Base-by-base conservation (phyloP, 495 filamentous ascomycete species). In the Aspergillus nidulans region DNA sequence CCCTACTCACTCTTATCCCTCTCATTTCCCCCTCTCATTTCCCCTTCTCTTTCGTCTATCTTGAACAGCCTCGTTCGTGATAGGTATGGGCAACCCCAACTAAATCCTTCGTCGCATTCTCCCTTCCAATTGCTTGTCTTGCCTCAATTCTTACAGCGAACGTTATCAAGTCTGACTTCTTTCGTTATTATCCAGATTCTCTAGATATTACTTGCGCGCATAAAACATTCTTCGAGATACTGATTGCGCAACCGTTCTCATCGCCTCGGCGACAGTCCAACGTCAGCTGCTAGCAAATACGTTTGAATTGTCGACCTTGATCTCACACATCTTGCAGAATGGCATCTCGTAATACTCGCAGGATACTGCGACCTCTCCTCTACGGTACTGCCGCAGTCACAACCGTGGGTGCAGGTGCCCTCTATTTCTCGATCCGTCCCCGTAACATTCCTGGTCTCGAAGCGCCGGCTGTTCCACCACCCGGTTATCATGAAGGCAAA, bases 401-500 rank as follows among this genome's bases (percentile, higher is more conserved):
- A 9, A 73, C 75, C 21, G 67, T 79, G 43, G 83, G 83, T 56
- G 83, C 79, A 15, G 85, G 83, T 45, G 74, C 82, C 38, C 77
- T 95, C 47, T 91, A 92, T 65, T 83, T 88, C 56, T 77, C 84
- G 39, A 92, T 94, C 68, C 86, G 90, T 43, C 91, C 91, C 9
- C 83, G 87, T 57, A 89, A 92, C 67, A 90, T 95, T 43, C 90
- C 90, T 36, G 91, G 91, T 47, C 84, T 82, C 54, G 88, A 94
- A 62, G 84, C 84, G 24, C 84, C 89, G 1, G 84, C 82, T 12
- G 90, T 94, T 15, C 87, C 89, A 19, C 90, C 90, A 18, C 90
- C 90, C 5, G 86, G 87, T 42, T 92, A 89, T 65, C 85, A 82
- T 59, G 87, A 85, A 54, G 91, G 91, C 54, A 82, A 84, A 32